Percentiles rank a stretch among this genome's conserved stretches.
These are phyloP conservation scores for Chloranthus sessilifolius DNA, from an alignment of 164 flowering plant species.

Conservation along the genomic window DNA sequence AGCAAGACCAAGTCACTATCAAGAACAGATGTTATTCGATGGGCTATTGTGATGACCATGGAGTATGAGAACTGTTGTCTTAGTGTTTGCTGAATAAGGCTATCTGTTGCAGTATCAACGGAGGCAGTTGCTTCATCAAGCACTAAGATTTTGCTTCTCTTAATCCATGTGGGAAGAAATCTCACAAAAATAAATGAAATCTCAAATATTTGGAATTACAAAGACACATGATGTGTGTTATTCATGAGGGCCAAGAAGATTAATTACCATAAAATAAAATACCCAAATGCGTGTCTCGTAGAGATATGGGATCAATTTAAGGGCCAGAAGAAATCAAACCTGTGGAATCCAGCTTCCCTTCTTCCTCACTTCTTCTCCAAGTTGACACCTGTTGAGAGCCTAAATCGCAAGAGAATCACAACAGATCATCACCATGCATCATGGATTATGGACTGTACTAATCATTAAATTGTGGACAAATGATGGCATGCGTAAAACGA, in stretches of 20 bases:
- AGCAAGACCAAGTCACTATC: slow-evolving; percentile 1
- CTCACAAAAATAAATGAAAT: too few relatives aligned
- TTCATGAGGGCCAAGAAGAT: too few relatives aligned
- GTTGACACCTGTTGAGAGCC: slow-evolving; percentile 42
- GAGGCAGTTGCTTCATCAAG: slow-evolving; percentile 1
- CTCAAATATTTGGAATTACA: too few relatives aligned
- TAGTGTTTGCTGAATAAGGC: not conserved
- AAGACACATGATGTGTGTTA: too few relatives aligned
- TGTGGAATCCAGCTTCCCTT: slow-evolving; percentile 29
- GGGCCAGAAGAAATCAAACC: slow-evolving; percentile 28
- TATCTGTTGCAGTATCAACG: slow-evolving; percentile 3
- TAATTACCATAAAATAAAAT: too few relatives aligned
- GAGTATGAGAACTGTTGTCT: not conserved
- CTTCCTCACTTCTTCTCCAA: slow-evolving; percentile 38
- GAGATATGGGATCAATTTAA: too few relatives aligned
- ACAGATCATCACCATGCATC: not conserved
- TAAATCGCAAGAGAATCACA: slow-evolving; percentile 9
- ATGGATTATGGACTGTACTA: not conserved
- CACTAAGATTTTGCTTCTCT: not conserved
- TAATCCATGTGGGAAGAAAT: too few relatives aligned
- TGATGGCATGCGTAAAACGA: not conserved
- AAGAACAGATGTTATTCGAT: not conserved
- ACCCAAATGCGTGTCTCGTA: too few relatives aligned
- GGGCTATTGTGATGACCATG: slow-evolving; percentile 1
- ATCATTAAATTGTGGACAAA: not conserved